phyloP scores from a whole-genome alignment of 805 yeast species.

The Ogataea ganodermae region DNA sequence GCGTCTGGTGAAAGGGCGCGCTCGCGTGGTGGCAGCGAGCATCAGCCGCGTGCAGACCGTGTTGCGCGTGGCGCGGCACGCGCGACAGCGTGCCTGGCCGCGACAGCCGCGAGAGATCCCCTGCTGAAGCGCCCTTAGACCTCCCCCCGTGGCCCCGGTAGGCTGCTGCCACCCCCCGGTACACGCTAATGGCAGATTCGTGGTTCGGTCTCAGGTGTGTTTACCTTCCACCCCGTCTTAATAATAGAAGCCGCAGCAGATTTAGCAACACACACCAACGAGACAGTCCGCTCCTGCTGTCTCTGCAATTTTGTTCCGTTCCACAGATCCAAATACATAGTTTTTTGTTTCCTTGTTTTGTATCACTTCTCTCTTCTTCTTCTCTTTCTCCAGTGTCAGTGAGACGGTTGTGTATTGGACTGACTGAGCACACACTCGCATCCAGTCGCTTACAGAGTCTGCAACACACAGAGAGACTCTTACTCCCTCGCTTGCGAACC shows the following conservation, averaged over 20 bases:
- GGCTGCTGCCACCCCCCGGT: too few relatives aligned
- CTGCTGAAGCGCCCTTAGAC: too few relatives aligned
- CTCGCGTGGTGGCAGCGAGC: neutral
- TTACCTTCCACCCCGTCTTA: neutral
- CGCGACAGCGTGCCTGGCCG: neutral
- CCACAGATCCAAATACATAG: neutral
- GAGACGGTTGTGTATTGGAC: slow-evolving; percentile 9
- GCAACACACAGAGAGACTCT: neutral
- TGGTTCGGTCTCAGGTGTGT: slow-evolving; percentile 2
- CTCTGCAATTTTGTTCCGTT: neutral
- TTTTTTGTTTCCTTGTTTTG: neutral
- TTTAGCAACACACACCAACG: neutral
- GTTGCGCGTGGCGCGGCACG: neutral
- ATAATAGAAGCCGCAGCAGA: slow-evolving; percentile 6
- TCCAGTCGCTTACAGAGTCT: slow-evolving; percentile 4
- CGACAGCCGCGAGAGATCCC: neutral
- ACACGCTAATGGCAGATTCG: too few relatives aligned
- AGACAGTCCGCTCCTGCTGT: neutral
- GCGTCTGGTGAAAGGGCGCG: neutral
- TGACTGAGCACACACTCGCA: slow-evolving; percentile 9
- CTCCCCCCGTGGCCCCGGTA: too few relatives aligned
- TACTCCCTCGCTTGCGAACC: neutral
- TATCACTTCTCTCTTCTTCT: neutral
- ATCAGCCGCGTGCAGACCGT: neutral
- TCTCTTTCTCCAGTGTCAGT: slow-evolving; percentile 1